Evolutionary conservation across 2,329 filamentous ascomycete genomes (phyloP), one percentile per base, ranked within the genome.

Genomic region (Curvularia sp.): DNA sequence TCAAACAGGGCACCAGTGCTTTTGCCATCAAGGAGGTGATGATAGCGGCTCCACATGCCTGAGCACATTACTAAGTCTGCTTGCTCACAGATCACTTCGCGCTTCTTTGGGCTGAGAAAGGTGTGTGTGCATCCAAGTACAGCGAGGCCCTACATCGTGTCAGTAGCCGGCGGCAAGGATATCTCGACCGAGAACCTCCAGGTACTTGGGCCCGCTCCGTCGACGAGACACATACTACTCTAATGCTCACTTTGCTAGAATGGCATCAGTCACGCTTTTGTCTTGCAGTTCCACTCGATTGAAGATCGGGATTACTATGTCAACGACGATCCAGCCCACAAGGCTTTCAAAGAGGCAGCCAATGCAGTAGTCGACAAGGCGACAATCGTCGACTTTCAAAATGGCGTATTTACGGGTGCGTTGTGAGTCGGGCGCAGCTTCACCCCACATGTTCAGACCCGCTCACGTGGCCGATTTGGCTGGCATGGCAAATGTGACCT

Each of bases 291-390:
- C 59, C 68, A 69, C 15, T 75, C 69, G n/a, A 54, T 67, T 3
- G 74, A 76, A 41, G 79, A 82, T 51, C 71, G 80, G 27, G 74
- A 80, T 53, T 81, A 78, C 59, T 82, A 81, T 55, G 75, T 80
- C 21, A 67, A 77, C 18, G 58, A 75, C 0, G 80, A 81, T 58
- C 75, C 76, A 4, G 71, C 68, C 0, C 79, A 81, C 46, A 62
- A 76, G 43, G 68, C 65, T 0, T 81, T 81, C 63, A 76, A 78
- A 42, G 66, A 72, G 27, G 63, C 64, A n/a, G 68, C 74, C 27
- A 58, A 59, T 1, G 61, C 68, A 6, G 60, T 77, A 15, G 55
- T 81, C 1, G 76, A 78, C 47, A 78, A 78, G 52, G 71, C 72
- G 2, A 73, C 75, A 7, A 79, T 81, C 3, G 63, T 82, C 7